Conservation (phyloP, 352 stramenopile genomes). For the Phytophthora meadii region DNA sequence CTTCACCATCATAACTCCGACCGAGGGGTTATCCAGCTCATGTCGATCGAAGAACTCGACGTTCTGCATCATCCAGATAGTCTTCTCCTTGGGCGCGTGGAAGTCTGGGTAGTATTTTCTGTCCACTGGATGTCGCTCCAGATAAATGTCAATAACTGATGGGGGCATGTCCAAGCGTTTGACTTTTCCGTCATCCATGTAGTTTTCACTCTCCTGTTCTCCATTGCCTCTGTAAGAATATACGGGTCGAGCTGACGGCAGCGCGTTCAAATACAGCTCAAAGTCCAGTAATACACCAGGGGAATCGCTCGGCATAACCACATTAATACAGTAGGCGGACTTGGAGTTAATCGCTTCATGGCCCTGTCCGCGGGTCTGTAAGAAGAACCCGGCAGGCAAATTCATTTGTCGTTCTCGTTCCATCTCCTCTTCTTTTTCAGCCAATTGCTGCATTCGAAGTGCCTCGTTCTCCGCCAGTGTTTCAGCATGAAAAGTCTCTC, state of each 20-base stretch:
- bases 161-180: conserved; percentile 57
- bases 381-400: conserved; percentile 67
- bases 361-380: conserved; percentile 75
- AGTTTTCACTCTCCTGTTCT: conserved; percentile 33
- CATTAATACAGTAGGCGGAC: conserved; percentile 81
- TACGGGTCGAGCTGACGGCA: conserved; percentile 73
- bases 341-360: conserved; percentile 68
- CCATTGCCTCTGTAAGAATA: conserved; percentile 49
- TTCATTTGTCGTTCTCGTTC: conserved; percentile 36
- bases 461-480: conserved; percentile 23
- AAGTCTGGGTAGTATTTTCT: conserved; percentile 74
- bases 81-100: conserved; percentile 63
- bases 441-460: conserved; percentile 8
- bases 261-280: conserved; percentile 73
- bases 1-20: conserved; percentile 87
- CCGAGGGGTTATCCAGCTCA: conserved; percentile 67
- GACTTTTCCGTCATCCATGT: conserved; percentile 6
- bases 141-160: conserved; percentile 84
- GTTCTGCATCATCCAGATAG: conserved; percentile 90
- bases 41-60: conserved; percentile 86
- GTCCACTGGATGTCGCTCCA: conserved; percentile 77
- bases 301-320: conserved; percentile 68
- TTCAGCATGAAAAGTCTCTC: conserved; percentile 28
- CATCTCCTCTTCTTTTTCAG: conserved; percentile 17
- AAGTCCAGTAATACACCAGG: conserved; percentile 70